phyloP scores from a whole-genome alignment of 192 early-diverging fungal species.

The Coemansia sp. region DNA sequence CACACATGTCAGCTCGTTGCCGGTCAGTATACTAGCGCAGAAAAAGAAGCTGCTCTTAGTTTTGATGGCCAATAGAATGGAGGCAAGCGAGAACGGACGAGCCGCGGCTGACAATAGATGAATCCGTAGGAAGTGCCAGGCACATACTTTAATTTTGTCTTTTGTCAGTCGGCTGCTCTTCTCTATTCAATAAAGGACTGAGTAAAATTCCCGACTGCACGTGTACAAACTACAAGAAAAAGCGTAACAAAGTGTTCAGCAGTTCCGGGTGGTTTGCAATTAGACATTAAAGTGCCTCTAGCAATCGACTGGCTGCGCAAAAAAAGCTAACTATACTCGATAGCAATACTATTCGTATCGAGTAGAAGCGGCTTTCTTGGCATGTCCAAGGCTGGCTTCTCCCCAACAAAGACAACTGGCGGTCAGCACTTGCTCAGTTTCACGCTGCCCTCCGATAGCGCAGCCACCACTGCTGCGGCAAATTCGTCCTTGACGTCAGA shows the following conservation, averaged over 20 bases:
- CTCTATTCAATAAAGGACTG: not conserved
- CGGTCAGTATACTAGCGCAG: not conserved
- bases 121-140: not conserved
- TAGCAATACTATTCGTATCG: not conserved
- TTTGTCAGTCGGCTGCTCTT: not conserved
- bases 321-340: not conserved
- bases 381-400: not conserved
- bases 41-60: not conserved
- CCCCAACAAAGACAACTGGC: not conserved
- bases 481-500: conserved; percentile 32
- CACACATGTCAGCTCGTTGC: not conserved
- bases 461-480: conserved; percentile 26
- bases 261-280: not conserved
- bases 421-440: conserved; percentile 4
- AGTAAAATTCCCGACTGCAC: not conserved
- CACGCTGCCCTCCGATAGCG: conserved; percentile 24
- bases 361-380: not conserved
- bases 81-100: not conserved
- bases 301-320: not conserved
- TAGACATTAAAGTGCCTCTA: not conserved
- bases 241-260: not conserved
- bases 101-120: not conserved
- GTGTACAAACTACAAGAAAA: not conserved
- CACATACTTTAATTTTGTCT: not conserved
- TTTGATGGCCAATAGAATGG: not conserved